Evolutionary conservation across 352 stramenopile genomes (phyloP), one percentile per base, ranked within the genome.

Genomic region (Elongisporangium prolatum): DNA sequence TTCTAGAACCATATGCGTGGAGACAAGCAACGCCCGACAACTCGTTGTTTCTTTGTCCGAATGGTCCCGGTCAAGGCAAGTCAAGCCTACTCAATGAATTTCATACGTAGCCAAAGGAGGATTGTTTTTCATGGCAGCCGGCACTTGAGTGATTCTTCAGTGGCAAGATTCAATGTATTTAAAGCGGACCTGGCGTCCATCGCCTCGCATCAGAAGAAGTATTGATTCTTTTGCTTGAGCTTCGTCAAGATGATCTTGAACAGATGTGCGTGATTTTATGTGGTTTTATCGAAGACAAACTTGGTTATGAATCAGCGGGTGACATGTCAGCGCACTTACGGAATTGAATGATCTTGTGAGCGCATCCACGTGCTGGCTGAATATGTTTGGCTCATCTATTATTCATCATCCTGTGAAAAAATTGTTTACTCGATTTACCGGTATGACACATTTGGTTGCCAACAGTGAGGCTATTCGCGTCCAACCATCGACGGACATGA

Each of bases 31-130:
- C 7, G 24, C 3, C 24, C 24, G 24, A 34, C 4, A 3, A 34
- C 91, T 40, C 56, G 48, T 28, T 68, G 34, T 68, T 68, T 55
- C 16, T 61, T 22, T 65, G 54, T 38, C 37, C 54, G 21, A 50
- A 54, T 61, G 57, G 47, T 1, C 58, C 57, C 6, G 57, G 62
- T 56, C 65, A 57, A 28, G 62, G 62, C 18, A 68, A 65, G 40
- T 65, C 62, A 22, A 52, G 62, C 61, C 44, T 68, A 44, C 62
- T 65, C 20, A 49, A 68, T 13, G 62, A 68, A 24, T 68, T 65
- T 54, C 57, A 18, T 50, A 68, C 56, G 21, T 28, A 8, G 21
- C 37, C 22, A 59, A 56, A 50, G 47, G 28, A 14, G 58, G 37
- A 13, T 13, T 25, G 25, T 24, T 58, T 40, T 4, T 25, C 37